A percentile compares a stretch with the other conserved stretches of the same genome.
Conservation (phyloP, 257 asterid species). For the Nicotiana tomentosiformis region DNA sequence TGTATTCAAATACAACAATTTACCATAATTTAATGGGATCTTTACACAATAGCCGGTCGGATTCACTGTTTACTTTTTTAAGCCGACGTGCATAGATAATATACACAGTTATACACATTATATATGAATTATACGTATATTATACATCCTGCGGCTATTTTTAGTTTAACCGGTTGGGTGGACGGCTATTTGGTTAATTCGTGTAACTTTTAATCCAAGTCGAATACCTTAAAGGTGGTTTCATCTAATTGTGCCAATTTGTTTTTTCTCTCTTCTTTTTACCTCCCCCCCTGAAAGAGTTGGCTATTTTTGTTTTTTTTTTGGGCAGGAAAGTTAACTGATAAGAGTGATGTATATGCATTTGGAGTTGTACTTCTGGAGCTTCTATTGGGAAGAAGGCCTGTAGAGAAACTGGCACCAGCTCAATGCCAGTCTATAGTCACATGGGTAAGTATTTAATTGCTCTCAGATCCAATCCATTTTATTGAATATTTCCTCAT, state of each 20-base stretch:
- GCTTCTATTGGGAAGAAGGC: constrained; percentile 65
- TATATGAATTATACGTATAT: too few relatives aligned
- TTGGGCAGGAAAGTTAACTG: constrained; percentile 51
- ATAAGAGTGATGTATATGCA: constrained; percentile 77
- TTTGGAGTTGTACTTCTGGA: constrained; percentile 75
- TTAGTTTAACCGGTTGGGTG: too few relatives aligned
- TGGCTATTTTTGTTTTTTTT: not conserved
- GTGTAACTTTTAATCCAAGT: not conserved
- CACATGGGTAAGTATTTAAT: constrained; percentile 48
- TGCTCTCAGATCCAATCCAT: not conserved
- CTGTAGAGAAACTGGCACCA: constrained; percentile 53
- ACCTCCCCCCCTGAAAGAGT: not conserved
- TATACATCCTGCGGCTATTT: too few relatives aligned
- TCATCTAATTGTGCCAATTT: not conserved
- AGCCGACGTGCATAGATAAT: too few relatives aligned
- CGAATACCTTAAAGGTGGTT: not conserved
- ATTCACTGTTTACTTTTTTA: too few relatives aligned
- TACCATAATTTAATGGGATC: not conserved
- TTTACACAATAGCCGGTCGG: too few relatives aligned
- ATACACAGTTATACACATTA: too few relatives aligned
- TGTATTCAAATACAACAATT: not conserved
- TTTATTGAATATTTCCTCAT: not conserved
- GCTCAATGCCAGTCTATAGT: constrained; percentile 60
- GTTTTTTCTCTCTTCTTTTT: not conserved
- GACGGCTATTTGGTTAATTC: too few relatives aligned